Evolutionary conservation across 2,329 filamentous ascomycete species (phyloP).

Genomic region (Cephalotrichum gorgonifer): DNA sequence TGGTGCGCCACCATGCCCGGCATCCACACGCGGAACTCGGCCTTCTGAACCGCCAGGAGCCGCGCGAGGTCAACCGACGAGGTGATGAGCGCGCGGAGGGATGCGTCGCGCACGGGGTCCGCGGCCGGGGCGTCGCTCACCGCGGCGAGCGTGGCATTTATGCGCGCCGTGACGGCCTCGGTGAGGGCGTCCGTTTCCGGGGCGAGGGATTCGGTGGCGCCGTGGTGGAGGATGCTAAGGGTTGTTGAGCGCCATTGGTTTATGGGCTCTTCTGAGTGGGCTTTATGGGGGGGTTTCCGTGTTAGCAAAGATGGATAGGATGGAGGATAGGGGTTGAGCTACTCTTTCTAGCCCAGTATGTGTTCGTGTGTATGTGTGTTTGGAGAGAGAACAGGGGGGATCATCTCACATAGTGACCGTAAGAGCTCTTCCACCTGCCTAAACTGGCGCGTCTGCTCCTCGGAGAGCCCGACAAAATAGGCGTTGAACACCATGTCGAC

Average conservation of each 20-base stretch:
- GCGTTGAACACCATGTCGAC: slow-evolving; percentile 51
- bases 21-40: slow-evolving; percentile 45
- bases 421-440: slow-evolving; percentile 37
- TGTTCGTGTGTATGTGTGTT: not conserved
- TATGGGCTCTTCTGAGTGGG: slow-evolving; percentile 38
- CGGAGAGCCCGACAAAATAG: slow-evolving; percentile 53
- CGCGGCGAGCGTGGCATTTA: slow-evolving; percentile 11
- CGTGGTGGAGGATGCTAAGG: slow-evolving; percentile 46
- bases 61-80: slow-evolving; percentile 46
- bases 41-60: slow-evolving; percentile 47
- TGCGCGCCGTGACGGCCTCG: slow-evolving; percentile 30
- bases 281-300: too few species aligned
- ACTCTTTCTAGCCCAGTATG: too few species aligned
- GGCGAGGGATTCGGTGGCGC: slow-evolving; percentile 34
- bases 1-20: slow-evolving; percentile 42
- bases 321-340: too few species aligned
- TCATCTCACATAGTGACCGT: slow-evolving; percentile 13
- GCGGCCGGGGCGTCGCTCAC: slow-evolving; percentile 19
- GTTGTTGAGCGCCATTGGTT: slow-evolving; percentile 61
- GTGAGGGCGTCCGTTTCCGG: slow-evolving; percentile 37
- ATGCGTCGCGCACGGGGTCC: slow-evolving; percentile 35
- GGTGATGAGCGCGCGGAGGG: slow-evolving; percentile 40
- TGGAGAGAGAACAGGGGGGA: slow-evolving; percentile 1
- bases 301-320: too few species aligned
- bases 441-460: slow-evolving; percentile 40